phyloP scores from a whole-genome alignment of 352 stramenopile genomes.

The Elongisporangium prolatum region DNA sequence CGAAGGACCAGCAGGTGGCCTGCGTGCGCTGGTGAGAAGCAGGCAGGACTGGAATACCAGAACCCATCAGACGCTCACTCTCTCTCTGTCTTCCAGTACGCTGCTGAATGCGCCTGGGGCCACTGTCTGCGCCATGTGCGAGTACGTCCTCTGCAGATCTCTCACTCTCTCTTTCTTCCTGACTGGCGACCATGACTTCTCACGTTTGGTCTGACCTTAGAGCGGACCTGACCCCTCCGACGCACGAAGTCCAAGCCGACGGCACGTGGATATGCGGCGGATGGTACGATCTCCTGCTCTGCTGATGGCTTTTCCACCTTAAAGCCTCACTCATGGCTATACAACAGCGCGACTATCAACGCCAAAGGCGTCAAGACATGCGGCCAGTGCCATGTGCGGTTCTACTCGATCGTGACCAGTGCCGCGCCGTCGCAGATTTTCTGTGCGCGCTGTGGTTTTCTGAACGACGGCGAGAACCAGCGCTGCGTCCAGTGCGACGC shows the following conservation, averaged over 20 bases:
- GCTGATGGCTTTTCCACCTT: background rate
- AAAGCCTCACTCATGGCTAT: background rate
- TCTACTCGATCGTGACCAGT: slow-evolving; percentile 64
- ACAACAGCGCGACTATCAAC: slow-evolving; percentile 43
- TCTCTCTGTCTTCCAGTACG: slow-evolving; percentile 26
- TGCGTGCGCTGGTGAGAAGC: slow-evolving; percentile 56
- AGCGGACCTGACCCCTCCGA: slow-evolving; percentile 52
- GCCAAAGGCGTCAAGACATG: slow-evolving; percentile 60
- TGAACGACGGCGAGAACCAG: slow-evolving; percentile 64
- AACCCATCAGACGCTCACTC: background rate
- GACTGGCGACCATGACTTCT: background rate
- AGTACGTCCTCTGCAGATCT: slow-evolving; percentile 29
- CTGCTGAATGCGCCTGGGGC: slow-evolving; percentile 61
- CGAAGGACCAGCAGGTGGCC: slow-evolving; percentile 47
- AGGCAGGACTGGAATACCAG: too few species aligned
- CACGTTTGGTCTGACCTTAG: slow-evolving; percentile 13
- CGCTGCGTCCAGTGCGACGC: slow-evolving; percentile 73
- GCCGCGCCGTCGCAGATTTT: slow-evolving; percentile 70
- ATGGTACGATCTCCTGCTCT: slow-evolving; percentile 31
- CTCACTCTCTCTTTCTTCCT: background rate
- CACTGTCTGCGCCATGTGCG: slow-evolving; percentile 65
- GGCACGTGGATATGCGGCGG: slow-evolving; percentile 68
- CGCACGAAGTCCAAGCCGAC: slow-evolving; percentile 62
- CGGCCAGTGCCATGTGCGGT: slow-evolving; percentile 45
- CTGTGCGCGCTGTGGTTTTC: slow-evolving; percentile 66